Evolutionary conservation across 2,329 filamentous ascomycete species (phyloP), one percentile per base, ranked within the genome.

Genomic region (Basipetospora chlamydospora): DNA sequence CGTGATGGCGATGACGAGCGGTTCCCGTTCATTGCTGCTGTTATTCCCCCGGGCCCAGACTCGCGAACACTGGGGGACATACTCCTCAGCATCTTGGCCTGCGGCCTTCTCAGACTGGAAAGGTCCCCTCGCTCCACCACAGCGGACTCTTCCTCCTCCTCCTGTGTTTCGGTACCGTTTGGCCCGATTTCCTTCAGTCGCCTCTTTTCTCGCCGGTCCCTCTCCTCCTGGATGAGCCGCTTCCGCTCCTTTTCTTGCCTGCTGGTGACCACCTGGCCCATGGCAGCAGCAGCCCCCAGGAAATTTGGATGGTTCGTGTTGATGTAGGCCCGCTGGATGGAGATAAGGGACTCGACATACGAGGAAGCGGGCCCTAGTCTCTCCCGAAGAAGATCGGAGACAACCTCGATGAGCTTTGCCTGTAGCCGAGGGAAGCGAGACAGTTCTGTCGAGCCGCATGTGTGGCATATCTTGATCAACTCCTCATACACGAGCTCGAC

Each of bases 301-400:
- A 98, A 98, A 55, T 98, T 90, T 7, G 90, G 90, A 56, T 98
- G 92, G 8, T 86, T 90, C 21, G 92, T 98, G 65, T 98, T 98
- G 67, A 98, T 81, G 57, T 98, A 98, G 63, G 84, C 92, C 11
- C 87, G 64, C 59, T 98, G 90, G 90, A 98, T 98, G 8, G 79
- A 63, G 18, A 98, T 88, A 28, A 98, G 70, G 54, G 98, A 90
- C 50, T 65, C 77, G 39, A 98, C 90, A 33, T 98, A 72, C 69
- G 96, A 96, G 66, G 95, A 96, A 26, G 90, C 94, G 6, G 90
- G 90, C 37, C 95, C 86, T 83, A 96, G 94, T 37, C 84, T 79
- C 64, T 93, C 94, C 64, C 96, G 96, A 70, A 95, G 96, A 61
- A 98, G 98, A 8, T 65, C 52, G 47, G 98, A 90, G 35, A 96